Evolutionary conservation across 345 rosid species (phyloP).

Genomic region (Rhodomyrtus tomentosa): DNA sequence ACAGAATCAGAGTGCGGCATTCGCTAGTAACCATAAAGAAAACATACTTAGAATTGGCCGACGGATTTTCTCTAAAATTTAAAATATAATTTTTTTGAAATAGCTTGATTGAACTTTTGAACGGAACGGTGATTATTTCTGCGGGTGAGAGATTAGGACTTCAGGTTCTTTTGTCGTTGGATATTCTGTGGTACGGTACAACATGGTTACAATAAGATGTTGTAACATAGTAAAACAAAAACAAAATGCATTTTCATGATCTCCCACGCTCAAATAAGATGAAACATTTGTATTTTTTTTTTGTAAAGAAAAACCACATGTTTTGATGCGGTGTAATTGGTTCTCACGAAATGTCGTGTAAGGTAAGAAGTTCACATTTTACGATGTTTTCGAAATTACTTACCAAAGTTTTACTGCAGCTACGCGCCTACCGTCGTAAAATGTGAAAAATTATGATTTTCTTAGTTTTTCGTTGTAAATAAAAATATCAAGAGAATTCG

Average conservation of each 20-base stretch:
- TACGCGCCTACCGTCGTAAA: neutral
- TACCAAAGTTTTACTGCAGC: too few species aligned
- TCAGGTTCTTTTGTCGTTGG: neutral
- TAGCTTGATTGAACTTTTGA: neutral
- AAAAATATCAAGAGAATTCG: neutral
- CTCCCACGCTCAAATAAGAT: rapidly evolving
- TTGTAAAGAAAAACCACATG: neutral
- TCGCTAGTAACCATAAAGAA: neutral
- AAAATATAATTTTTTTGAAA: neutral
- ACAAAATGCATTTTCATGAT: neutral
- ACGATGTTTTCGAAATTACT: neutral
- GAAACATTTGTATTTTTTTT: neutral
- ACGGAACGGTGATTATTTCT: rapidly evolving
- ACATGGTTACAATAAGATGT: neutral
- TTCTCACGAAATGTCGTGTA: neutral
- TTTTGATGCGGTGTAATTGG: neutral
- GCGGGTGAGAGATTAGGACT: neutral
- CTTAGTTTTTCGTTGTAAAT: neutral
- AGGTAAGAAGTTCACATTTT: neutral
- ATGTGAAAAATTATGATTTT: neutral
- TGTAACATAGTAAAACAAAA: neutral
- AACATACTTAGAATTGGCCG: neutral
- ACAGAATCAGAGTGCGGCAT: rapidly evolving
- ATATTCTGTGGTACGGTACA: neutral
- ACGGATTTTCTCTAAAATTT: neutral